A percentile compares a stretch with the other conserved stretches of the same genome.
Conservation (phyloP, 768 basidiomycete species). For the Pleurotus pulmonarius region DNA sequence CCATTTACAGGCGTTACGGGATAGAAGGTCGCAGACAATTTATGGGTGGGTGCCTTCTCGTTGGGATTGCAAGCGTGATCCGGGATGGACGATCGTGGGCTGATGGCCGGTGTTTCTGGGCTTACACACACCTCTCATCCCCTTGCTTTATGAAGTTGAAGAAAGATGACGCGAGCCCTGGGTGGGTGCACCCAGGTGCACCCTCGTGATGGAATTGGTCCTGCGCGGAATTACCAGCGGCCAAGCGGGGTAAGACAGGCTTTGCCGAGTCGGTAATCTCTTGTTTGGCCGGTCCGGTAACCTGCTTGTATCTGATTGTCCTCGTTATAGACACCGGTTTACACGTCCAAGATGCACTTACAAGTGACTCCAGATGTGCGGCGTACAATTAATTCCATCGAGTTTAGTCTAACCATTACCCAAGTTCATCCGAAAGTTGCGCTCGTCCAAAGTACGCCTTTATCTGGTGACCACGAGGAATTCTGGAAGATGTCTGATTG, state of each 20-base stretch:
- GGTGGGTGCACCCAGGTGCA: neutral
- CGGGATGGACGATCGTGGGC: constrained; percentile 5
- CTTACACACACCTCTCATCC: constrained; percentile 1
- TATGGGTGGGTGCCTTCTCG: neutral
- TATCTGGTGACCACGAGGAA: neutral
- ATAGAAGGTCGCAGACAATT: constrained; percentile 1
- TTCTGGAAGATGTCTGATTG: neutral
- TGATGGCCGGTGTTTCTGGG: constrained; percentile 1
- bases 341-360: neutral
- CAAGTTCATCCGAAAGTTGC: neutral
- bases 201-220: neutral
- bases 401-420: neutral
- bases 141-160: neutral
- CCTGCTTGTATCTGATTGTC: constrained; percentile 10
- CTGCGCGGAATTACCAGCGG: neutral
- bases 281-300: constrained; percentile 22
- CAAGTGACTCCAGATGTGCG: neutral
- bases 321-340: constrained; percentile 7
- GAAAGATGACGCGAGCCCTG: neutral
- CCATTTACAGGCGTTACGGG: constrained; percentile 7
- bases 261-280: constrained; percentile 14
- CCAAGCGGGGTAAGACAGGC: constrained; percentile 5
- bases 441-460: neutral
- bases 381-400: neutral
- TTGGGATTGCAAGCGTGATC: constrained; percentile 7